Conservation (phyloP, 345 rosid genomes). For the Cardamine resedifolia region DNA sequence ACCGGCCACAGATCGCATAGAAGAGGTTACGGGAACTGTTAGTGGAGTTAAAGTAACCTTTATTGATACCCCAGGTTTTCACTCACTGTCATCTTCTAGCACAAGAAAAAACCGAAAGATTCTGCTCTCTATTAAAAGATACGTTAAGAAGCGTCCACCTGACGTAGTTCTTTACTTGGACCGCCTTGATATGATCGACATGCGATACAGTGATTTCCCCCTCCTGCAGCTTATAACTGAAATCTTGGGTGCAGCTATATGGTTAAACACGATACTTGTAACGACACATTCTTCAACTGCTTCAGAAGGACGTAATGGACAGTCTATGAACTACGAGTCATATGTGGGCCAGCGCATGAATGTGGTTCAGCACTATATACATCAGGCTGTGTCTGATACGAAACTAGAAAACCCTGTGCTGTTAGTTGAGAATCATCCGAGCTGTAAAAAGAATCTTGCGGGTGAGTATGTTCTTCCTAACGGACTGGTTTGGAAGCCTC, state of each 20-base stretch:
- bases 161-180: constrained; percentile 81
- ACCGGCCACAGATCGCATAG: constrained; percentile 64
- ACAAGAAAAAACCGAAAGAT: constrained; percentile 71
- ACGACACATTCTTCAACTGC: constrained; percentile 77
- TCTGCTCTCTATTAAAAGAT: constrained; percentile 66
- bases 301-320: constrained; percentile 75
- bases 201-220: constrained; percentile 63
- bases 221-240: constrained; percentile 81
- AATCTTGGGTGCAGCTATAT: constrained; percentile 67
- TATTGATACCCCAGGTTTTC: constrained; percentile 90
- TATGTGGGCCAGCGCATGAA: constrained; percentile 65
- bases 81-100: constrained; percentile 52
- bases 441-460: constrained; percentile 59
- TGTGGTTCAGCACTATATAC: constrained; percentile 69
- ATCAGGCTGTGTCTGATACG: constrained; percentile 68
- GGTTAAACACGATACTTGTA: constrained; percentile 90
- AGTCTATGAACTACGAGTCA: constrained; percentile 64
- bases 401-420: constrained; percentile 75
- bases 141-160: constrained; percentile 71
- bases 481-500: constrained; percentile 83
- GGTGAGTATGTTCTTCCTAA: constrained; percentile 84
- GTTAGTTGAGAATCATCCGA: constrained; percentile 79
- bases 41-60: constrained; percentile 73
- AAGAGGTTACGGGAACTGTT: constrained; percentile 69
- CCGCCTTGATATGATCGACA: constrained; percentile 67